Conservation (phyloP, 169 alveolate genomes). For the Eimeria sp. region DNA sequence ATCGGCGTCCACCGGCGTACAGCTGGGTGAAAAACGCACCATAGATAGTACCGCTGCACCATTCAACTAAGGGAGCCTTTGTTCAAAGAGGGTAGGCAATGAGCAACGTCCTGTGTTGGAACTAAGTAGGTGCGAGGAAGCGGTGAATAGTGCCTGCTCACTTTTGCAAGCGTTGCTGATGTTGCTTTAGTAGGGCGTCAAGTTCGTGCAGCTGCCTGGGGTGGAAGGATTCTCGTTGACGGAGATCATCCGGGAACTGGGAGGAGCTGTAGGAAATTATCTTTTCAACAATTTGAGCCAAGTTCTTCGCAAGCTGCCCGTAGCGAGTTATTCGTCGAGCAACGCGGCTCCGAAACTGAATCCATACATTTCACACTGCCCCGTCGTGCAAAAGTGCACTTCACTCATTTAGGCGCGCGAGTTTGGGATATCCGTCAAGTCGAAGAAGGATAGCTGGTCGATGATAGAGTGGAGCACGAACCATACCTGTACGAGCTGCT, state of each 20-base stretch:
- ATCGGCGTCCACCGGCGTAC: background rate
- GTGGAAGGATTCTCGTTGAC: constrained; percentile 31
- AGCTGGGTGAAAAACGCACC: background rate
- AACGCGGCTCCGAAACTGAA: constrained; percentile 82
- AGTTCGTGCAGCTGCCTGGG: constrained; percentile 78
- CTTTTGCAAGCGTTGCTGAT: constrained; percentile 81
- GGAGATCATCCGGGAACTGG: constrained; percentile 1
- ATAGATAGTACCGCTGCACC: background rate
- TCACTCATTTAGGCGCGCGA: background rate
- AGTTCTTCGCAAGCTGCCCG: constrained; percentile 73
- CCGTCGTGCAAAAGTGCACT: background rate
- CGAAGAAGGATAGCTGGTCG: background rate
- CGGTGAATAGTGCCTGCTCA: background rate
- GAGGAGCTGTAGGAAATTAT: constrained; percentile 31
- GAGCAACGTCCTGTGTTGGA: background rate
- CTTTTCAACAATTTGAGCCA: constrained; percentile 59
- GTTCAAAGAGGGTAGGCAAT: background rate
- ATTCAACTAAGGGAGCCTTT: background rate
- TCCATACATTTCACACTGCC: background rate
- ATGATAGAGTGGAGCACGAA: background rate
- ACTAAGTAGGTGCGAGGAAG: background rate
- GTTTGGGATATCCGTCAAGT: background rate
- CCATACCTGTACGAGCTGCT: constrained; percentile 79
- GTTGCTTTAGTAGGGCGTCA: constrained; percentile 65
- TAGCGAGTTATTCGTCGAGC: constrained; percentile 83